phyloP scores from a whole-genome alignment of 768 basidiomycete species.

The Boletales sp. region DNA sequence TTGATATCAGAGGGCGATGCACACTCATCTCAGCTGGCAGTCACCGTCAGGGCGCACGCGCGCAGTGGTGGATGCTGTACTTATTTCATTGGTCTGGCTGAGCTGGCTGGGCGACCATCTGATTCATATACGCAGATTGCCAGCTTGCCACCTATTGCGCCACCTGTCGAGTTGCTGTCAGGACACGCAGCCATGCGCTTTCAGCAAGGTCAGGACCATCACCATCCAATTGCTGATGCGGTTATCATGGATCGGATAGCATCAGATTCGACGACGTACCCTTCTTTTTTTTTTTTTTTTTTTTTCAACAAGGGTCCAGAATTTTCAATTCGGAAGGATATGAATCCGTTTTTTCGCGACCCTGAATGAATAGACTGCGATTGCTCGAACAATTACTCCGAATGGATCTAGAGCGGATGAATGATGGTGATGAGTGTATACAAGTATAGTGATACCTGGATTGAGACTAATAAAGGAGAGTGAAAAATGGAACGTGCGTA shows the following conservation, averaged over 20 bases:
- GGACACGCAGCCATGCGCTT: conserved; percentile 17
- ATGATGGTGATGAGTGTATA: conserved; percentile 18
- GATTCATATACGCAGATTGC: conserved; percentile 19
- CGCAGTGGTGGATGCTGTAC: conserved; percentile 16
- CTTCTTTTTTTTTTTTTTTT: conserved; percentile 3
- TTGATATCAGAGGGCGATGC: conserved; percentile 9
- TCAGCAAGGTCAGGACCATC: conserved; percentile 12
- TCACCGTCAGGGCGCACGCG: not conserved
- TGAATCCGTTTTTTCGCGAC: not conserved
- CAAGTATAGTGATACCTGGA: conserved; percentile 23
- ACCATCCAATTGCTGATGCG: conserved; percentile 5
- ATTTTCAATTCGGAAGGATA: conserved; percentile 8
- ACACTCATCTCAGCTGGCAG: conserved; percentile 20
- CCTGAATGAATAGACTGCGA: conserved; percentile 8
- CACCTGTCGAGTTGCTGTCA: conserved; percentile 10
- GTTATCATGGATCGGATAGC: conserved; percentile 8
- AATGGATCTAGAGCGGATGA: conserved; percentile 2
- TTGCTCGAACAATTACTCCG: not conserved
- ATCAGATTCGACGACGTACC: conserved; percentile 17
- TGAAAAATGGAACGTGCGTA: conserved; percentile 17
- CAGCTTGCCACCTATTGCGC: conserved; percentile 15
- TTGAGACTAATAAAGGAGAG: conserved; percentile 26
- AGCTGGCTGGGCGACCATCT: conserved; percentile 9
- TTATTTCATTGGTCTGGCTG: conserved; percentile 3
- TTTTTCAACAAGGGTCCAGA: not conserved